These are phyloP conservation scores for Neurospora sp. DNA, from an alignment of 495 filamentous ascomycete genomes.

Conservation along the genomic window DNA sequence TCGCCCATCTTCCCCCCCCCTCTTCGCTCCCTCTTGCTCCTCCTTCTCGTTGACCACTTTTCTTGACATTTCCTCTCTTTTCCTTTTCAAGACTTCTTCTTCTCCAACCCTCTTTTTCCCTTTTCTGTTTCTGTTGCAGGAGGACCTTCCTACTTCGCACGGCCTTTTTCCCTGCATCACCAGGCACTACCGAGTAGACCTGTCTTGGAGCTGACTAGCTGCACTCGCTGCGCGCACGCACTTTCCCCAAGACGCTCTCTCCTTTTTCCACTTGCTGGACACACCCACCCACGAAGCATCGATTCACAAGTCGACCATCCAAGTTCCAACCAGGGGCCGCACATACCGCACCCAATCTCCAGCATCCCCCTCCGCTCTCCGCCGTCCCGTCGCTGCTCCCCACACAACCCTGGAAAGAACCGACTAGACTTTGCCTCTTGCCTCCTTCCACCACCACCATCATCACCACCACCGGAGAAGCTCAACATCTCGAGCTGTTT, in stretches of 20 bases:
- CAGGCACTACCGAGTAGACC: neutral
- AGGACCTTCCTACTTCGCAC: constrained; percentile 8
- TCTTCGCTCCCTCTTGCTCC: constrained; percentile 18
- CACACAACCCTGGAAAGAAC: neutral
- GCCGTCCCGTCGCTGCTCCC: neutral
- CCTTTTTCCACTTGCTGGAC: neutral
- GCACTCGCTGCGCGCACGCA: neutral
- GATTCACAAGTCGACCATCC: neutral
- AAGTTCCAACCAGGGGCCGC: neutral
- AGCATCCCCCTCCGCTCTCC: neutral
- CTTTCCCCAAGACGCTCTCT: neutral
- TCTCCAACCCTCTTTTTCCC: constrained; percentile 19
- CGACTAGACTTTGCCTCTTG: neutral
- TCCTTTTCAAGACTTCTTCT: constrained; percentile 21
- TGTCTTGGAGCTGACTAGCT: neutral
- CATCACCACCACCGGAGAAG: neutral
- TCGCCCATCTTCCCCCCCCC: constrained; percentile 16
- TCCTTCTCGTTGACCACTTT: neutral
- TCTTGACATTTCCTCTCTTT: constrained; percentile 11
- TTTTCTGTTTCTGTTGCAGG: constrained; percentile 23
- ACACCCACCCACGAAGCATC: neutral
- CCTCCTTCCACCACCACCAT: neutral
- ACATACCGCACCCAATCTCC: neutral
- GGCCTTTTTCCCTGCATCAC: constrained; percentile 12
- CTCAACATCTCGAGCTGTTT: constrained; percentile 13